Evolutionary conservation across 805 yeast genomes (phyloP).

Genomic region (Blastobotrys attinorum): DNA sequence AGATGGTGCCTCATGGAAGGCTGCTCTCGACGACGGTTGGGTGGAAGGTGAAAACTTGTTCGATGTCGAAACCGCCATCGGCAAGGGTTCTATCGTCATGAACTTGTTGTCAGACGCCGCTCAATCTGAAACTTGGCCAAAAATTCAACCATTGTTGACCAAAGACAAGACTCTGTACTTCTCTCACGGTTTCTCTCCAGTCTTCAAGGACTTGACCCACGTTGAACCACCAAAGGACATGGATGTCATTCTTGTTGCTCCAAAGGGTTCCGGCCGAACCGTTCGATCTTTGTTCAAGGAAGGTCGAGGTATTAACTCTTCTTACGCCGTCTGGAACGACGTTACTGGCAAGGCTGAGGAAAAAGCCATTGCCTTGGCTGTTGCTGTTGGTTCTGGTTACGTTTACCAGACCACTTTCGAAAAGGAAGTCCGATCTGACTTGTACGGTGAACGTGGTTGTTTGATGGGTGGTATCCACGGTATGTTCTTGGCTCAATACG

Average conservation of each 20-base stretch:
- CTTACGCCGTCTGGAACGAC: conserved; percentile 99
- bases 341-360: conserved; percentile 99
- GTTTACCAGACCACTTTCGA: conserved; percentile 99
- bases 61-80: conserved; percentile 88
- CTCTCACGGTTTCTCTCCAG: conserved; percentile 99
- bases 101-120: conserved; percentile 99
- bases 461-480: conserved; percentile 99
- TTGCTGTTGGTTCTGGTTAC: conserved; percentile 99
- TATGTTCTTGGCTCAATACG: conserved; percentile 99
- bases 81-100: conserved; percentile 90
- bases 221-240: conserved; percentile 93
- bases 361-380: conserved; percentile 96
- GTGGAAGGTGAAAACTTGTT: conserved; percentile 98
- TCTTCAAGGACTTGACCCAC: conserved; percentile 93
- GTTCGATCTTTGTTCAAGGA: conserved; percentile 99
- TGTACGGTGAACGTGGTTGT: conserved; percentile 99
- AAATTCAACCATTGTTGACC: conserved; percentile 83
- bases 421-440: conserved; percentile 97
- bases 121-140: conserved; percentile 95
- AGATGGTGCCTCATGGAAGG: conserved; percentile 99
- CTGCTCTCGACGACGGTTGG: conserved; percentile 99
- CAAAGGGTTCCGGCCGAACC: conserved; percentile 99
- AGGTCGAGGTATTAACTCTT: conserved; percentile 99
- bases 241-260: conserved; percentile 98
- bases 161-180: conserved; percentile 97